phyloP scores from a whole-genome alignment of 2,329 filamentous ascomycete genomes.

The Colletotrichum sublineola region DNA sequence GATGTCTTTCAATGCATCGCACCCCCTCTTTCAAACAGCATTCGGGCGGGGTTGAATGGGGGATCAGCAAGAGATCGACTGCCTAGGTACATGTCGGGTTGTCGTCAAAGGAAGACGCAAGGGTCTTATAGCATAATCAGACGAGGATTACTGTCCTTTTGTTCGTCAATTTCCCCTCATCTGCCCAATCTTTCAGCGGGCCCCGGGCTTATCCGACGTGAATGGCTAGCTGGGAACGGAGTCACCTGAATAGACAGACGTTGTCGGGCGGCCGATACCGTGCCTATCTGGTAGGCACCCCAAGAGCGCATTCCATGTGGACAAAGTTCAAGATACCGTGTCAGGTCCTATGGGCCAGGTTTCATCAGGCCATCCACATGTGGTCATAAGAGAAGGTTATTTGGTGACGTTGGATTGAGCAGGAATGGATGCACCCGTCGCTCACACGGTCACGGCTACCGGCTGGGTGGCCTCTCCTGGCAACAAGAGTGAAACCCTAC shows the following conservation, averaged over 20 bases:
- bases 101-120: constrained; percentile 5
- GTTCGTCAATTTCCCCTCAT: not conserved
- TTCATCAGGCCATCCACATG: constrained; percentile 19
- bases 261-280: constrained; percentile 10
- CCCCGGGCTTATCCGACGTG: not conserved
- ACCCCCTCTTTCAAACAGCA: constrained; percentile 3
- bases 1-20: constrained; percentile 12
- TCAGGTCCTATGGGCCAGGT: constrained; percentile 21
- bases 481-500: not conserved
- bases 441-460: not conserved
- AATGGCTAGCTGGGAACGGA: not conserved
- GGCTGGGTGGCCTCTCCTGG: too few relatives aligned
- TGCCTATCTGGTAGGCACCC: not conserved
- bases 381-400: not conserved
- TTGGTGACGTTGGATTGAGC: not conserved
- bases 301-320: constrained; percentile 6
- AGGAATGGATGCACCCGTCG: not conserved
- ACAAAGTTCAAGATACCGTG: constrained; percentile 23
- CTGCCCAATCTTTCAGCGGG: not conserved
- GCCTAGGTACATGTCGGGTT: not conserved
- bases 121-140: constrained; percentile 19
- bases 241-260: constrained; percentile 4
- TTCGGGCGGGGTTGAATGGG: constrained; percentile 19
- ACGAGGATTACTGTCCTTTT: constrained; percentile 15
- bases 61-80: constrained; percentile 28